Percentiles rank a stretch among this genome's conserved stretches.
Evolutionary conservation across 768 basidiomycete genomes (phyloP).

Genomic region (Cyclocybe aegerita): DNA sequence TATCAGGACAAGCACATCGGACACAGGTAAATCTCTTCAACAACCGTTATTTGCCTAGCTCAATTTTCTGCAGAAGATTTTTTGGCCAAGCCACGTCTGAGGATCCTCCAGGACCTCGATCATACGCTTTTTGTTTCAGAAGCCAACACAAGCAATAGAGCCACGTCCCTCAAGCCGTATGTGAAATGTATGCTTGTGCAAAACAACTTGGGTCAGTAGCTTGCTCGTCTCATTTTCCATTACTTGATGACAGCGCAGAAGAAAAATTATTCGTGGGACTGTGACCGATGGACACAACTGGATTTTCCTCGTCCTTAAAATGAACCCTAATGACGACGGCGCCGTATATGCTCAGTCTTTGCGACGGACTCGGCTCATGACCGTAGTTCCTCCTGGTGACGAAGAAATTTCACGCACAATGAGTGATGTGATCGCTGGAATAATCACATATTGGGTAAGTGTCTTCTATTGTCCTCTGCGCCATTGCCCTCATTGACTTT

Average conservation of each 20-base stretch:
- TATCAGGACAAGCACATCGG: slow-evolving; percentile 3
- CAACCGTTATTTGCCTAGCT: slow-evolving; percentile 2
- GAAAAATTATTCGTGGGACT: slow-evolving; percentile 15
- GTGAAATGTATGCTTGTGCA: slow-evolving; percentile 17
- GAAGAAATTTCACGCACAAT: slow-evolving; percentile 2
- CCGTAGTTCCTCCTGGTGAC: too few relatives aligned
- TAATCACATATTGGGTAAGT: slow-evolving; percentile 14
- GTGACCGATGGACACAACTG: slow-evolving; percentile 18
- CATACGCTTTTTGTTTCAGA: slow-evolving; percentile 15
- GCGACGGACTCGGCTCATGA: not conserved
- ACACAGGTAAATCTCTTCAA: slow-evolving; percentile 8
- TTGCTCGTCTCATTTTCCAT: too few relatives aligned
- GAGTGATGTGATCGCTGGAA: slow-evolving; percentile 16
- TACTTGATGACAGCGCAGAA: too few relatives aligned
- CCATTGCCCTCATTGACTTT: slow-evolving; percentile 1
- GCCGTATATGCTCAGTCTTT: slow-evolving; percentile 15
- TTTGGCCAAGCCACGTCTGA: slow-evolving; percentile 3
- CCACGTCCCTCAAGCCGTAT: slow-evolving; percentile 18
- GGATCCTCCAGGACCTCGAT: not conserved
- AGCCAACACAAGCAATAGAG: slow-evolving; percentile 13
- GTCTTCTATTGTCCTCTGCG: not conserved
- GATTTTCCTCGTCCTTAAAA: slow-evolving; percentile 19
- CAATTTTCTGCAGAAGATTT: slow-evolving; percentile 4
- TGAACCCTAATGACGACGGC: slow-evolving; percentile 15
- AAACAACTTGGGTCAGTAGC: slow-evolving; percentile 14